Evolutionary conservation across 345 rosid species (phyloP).

Genomic region (Eucalyptus marginata): DNA sequence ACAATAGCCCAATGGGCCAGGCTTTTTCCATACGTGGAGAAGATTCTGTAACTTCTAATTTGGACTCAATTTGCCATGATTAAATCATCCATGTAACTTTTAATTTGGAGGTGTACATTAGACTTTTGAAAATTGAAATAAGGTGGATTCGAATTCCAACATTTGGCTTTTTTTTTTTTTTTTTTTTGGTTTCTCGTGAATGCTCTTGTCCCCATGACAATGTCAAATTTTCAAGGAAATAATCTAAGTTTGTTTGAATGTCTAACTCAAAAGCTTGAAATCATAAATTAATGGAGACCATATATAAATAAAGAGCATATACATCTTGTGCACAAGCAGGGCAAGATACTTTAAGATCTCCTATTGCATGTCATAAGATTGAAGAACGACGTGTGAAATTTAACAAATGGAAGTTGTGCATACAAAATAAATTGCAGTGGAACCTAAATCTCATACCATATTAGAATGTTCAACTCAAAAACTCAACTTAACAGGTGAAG

Average conservation of each 20-base stretch:
- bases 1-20: not conserved
- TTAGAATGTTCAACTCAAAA: not conserved
- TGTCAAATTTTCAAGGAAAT: not conserved
- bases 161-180: not conserved
- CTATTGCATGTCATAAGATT: not conserved
- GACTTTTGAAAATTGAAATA: not conserved
- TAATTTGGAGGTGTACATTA: not conserved
- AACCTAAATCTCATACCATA: not conserved
- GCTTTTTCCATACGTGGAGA: not conserved
- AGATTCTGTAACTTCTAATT: not conserved
- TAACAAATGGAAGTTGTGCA: not conserved
- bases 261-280: not conserved
- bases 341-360: not conserved
- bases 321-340: not conserved
- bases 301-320: not conserved
- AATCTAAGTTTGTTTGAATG: not conserved
- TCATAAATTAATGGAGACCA: not conserved
- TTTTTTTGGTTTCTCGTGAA: not conserved
- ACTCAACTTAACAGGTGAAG: not conserved
- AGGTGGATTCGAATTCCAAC: not conserved
- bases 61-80: not conserved
- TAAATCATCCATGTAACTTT: not conserved
- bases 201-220: not conserved
- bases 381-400: fast-evolving
- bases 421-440: fast-evolving